phyloP scores from a whole-genome alignment of 1,284 basidiomycete genomes.

The Rhodotorula sp. region DNA sequence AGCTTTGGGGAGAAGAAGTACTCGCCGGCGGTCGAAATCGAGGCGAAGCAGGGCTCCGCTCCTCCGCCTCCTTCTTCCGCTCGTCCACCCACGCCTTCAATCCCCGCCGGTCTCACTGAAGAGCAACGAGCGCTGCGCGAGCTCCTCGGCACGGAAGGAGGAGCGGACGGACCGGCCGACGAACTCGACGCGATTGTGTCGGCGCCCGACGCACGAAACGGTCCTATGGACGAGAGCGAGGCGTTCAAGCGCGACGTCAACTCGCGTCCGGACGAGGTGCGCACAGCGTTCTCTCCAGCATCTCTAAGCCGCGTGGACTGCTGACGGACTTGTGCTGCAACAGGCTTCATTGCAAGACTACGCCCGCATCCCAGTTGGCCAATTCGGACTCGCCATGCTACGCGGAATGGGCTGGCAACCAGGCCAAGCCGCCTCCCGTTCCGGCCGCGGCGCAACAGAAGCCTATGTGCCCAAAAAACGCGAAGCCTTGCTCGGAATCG shows the following conservation, averaged over 20 bases:
- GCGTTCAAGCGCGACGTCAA: slow-evolving; percentile 76
- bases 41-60: slow-evolving; percentile 17
- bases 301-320: background rate
- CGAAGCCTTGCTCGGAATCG: slow-evolving; percentile 81
- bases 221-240: slow-evolving; percentile 65
- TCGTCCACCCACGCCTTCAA: background rate
- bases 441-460: slow-evolving; percentile 58
- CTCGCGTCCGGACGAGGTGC: slow-evolving; percentile 65
- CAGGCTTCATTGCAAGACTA: slow-evolving; percentile 69
- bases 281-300: slow-evolving; percentile 24
- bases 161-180: slow-evolving; percentile 50
- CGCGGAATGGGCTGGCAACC: slow-evolving; percentile 97
- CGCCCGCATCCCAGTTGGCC: slow-evolving; percentile 80
- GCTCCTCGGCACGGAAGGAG: slow-evolving; percentile 59
- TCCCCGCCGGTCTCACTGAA: slow-evolving; percentile 37
- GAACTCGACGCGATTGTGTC: slow-evolving; percentile 60
- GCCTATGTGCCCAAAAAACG: slow-evolving; percentile 77
- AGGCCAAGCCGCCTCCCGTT: slow-evolving; percentile 63
- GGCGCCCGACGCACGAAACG: slow-evolving; percentile 48
- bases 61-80: background rate
- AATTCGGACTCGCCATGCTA: slow-evolving; percentile 89
- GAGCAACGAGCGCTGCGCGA: slow-evolving; percentile 72
- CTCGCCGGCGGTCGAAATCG: slow-evolving; percentile 46
- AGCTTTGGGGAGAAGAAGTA: slow-evolving; percentile 44
- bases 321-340: background rate